These are phyloP conservation scores for Mycena epipterygia DNA, from an alignment of 768 basidiomycete genomes.

Conservation along the genomic window DNA sequence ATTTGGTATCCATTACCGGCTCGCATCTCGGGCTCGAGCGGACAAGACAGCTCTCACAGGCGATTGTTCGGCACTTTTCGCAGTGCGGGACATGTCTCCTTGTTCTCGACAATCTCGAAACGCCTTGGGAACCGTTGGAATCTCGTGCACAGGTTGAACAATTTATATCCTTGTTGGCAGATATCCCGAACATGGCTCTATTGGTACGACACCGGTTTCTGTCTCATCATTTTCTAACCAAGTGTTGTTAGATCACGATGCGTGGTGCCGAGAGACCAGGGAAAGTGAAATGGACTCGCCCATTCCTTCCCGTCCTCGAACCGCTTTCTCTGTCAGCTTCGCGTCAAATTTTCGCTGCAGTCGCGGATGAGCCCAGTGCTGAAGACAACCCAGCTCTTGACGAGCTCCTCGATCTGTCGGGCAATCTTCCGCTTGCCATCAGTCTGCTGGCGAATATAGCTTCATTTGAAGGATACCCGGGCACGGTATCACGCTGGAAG, in stretches of 20 bases:
- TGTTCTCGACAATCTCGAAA: slow-evolving; percentile 28
- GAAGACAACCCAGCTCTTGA: background rate
- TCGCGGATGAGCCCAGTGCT: slow-evolving; percentile 2
- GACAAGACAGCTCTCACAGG: background rate
- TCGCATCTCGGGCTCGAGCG: background rate
- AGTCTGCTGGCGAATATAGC: slow-evolving; percentile 14
- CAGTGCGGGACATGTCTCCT: background rate
- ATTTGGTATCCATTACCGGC: background rate
- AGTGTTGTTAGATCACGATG: slow-evolving; percentile 11
- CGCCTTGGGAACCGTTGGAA: too few species aligned
- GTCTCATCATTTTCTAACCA: background rate
- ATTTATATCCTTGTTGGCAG: slow-evolving; percentile 12
- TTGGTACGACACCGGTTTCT: background rate
- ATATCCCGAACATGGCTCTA: slow-evolving; percentile 14
- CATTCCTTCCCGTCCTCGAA: slow-evolving; percentile 16
- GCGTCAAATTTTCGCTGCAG: slow-evolving; percentile 9
- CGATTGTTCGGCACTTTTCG: background rate
- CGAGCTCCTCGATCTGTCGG: slow-evolving; percentile 1
- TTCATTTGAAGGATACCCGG: slow-evolving; percentile 16
- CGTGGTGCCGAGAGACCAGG: slow-evolving; percentile 16
- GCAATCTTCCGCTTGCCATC: slow-evolving; percentile 20
- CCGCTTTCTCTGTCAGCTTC: background rate
- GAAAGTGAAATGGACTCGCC: slow-evolving; percentile 20
- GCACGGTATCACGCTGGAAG: slow-evolving; percentile 5
- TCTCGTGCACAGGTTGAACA: slow-evolving; percentile 20